A percentile compares a stretch with the other conserved stretches of the same genome.
Evolutionary conservation across 768 basidiomycete genomes (phyloP).

Genomic region (Lactarius hengduanensis): DNA sequence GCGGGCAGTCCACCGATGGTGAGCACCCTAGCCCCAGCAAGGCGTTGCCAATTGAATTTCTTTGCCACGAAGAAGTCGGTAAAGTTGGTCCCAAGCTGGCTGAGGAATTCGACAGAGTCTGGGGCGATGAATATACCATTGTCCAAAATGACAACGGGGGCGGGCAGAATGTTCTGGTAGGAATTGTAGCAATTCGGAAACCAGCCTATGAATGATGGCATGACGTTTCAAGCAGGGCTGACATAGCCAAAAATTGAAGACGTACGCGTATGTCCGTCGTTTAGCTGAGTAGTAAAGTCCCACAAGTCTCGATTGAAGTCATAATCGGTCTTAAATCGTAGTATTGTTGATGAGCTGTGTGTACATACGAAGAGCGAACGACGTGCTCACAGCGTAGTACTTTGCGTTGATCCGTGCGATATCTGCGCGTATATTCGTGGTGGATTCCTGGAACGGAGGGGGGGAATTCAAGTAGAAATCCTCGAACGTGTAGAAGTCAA

Average conservation of each 20-base stretch:
- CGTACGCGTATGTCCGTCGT: constrained; percentile 66
- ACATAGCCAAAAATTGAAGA: neutral
- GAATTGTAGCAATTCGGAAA: constrained; percentile 52
- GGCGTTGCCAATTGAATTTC: constrained; percentile 56
- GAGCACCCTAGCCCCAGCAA: constrained; percentile 59
- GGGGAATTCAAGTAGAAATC: constrained; percentile 40
- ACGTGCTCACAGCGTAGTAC: constrained; percentile 42
- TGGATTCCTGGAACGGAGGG: constrained; percentile 41
- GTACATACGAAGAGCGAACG: neutral
- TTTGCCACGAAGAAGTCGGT: constrained; percentile 44
- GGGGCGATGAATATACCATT: constrained; percentile 49
- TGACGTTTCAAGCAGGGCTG: neutral
- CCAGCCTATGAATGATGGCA: constrained; percentile 42
- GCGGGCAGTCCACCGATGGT: constrained; percentile 53
- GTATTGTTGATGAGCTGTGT: neutral
- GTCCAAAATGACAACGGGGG: constrained; percentile 42
- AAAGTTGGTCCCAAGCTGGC: constrained; percentile 46
- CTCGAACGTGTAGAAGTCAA: constrained; percentile 44
- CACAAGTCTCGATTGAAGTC: constrained; percentile 63
- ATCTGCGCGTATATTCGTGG: constrained; percentile 50
- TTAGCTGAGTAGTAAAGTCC: constrained; percentile 53
- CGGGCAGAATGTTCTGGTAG: constrained; percentile 49
- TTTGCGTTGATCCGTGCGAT: constrained; percentile 49
- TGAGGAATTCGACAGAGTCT: constrained; percentile 51
- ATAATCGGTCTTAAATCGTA: constrained; percentile 52